phyloP scores from a whole-genome alignment of 75 land plant species.

The Sequoiadendron giganteum region DNA sequence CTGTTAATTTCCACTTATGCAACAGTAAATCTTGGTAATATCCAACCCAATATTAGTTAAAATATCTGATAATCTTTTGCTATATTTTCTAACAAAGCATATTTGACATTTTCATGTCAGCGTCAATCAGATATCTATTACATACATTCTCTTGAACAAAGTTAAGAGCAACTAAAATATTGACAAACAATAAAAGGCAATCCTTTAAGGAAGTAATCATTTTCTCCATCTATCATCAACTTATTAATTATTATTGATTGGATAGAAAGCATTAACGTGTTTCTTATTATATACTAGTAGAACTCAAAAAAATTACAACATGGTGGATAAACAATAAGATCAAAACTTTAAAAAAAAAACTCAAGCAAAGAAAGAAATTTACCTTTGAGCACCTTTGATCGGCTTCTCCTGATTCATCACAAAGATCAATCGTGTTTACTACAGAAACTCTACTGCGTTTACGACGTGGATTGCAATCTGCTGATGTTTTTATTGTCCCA shows the following conservation, averaged over 20 bases:
- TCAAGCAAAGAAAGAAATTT: neutral
- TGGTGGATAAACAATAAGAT: neutral
- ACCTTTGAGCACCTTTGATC: constrained; percentile 9
- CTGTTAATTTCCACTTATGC: too few relatives aligned
- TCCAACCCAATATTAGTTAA: too few relatives aligned
- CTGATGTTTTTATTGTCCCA: constrained; percentile 1
- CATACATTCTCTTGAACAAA: neutral
- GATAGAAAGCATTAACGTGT: neutral
- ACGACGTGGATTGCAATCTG: constrained; percentile 7
- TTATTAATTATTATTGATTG: too few relatives aligned
- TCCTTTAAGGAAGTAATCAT: neutral
- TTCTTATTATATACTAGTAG: neutral
- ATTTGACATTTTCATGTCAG: neutral
- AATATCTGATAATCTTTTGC: neutral
- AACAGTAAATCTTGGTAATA: too few relatives aligned
- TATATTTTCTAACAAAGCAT: neutral
- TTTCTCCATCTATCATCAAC: neutral
- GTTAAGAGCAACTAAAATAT: neutral
- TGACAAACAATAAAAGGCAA: neutral
- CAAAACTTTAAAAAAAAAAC: neutral
- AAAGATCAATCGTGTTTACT: constrained; percentile 6
- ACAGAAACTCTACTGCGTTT: neutral
- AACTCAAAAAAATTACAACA: neutral
- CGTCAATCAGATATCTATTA: neutral
- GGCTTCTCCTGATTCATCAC: constrained; percentile 4